phyloP scores from a whole-genome alignment of 805 yeast species.

The Tetrapisispora fleetii region DNA sequence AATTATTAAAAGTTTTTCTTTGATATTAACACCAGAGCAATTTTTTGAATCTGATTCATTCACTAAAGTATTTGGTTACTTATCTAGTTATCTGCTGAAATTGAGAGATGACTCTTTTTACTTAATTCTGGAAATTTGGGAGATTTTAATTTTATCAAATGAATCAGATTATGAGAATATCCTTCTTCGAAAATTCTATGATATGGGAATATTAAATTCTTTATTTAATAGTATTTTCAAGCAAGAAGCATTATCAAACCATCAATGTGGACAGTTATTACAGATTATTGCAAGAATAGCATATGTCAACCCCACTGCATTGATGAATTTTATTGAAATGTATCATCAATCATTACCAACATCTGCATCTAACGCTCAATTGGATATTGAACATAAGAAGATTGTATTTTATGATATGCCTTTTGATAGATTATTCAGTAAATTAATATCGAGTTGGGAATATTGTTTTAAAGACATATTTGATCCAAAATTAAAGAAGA shows the following conservation, averaged over 20 bases:
- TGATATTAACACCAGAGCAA: constrained; percentile 36
- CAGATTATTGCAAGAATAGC: constrained; percentile 31
- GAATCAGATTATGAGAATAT: constrained; percentile 17
- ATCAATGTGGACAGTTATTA: constrained; percentile 29
- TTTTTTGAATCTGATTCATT: constrained; percentile 23
- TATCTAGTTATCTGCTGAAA: constrained; percentile 44
- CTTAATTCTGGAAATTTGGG: constrained; percentile 34
- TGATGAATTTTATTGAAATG: constrained; percentile 24
- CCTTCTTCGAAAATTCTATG: constrained; percentile 18
- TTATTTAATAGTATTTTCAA: constrained; percentile 24
- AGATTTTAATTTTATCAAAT: constrained; percentile 19
- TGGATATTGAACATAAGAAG: constrained; percentile 17
- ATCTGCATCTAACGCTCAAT: constrained; percentile 11
- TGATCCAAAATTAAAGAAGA: constrained; percentile 67
- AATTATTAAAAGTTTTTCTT: constrained; percentile 52
- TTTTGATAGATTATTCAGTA: constrained; percentile 19
- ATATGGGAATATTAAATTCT: constrained; percentile 18
- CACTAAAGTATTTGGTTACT: constrained; percentile 33
- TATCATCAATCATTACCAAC: constrained; percentile 19
- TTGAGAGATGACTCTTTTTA: constrained; percentile 66
- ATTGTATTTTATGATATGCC: constrained; percentile 19
- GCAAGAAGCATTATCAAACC: constrained; percentile 24
- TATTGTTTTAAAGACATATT: constrained; percentile 48
- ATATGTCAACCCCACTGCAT: constrained; percentile 26
- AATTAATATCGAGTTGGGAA: constrained; percentile 31